A percentile compares a stretch with the other conserved stretches of the same genome.
Evolutionary conservation across 2,329 filamentous ascomycete genomes (phyloP).

Genomic region (Trichoderma gracile): DNA sequence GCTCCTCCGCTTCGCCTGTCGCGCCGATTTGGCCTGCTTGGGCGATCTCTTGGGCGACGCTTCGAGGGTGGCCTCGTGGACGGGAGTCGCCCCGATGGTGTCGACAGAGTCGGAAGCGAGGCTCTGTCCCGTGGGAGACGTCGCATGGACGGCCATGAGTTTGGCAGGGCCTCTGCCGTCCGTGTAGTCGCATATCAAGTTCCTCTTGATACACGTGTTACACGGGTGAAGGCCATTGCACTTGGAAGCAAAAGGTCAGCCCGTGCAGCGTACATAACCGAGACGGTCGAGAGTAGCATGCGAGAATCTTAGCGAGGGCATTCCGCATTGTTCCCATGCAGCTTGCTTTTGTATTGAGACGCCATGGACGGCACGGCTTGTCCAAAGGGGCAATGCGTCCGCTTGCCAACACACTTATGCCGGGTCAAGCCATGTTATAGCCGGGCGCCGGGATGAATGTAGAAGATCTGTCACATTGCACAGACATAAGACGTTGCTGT

Average conservation of each 20-base stretch:
- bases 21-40: constrained; percentile 2
- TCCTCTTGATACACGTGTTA: constrained; percentile 31
- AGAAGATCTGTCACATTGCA: constrained; percentile 26
- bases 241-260: constrained; percentile 26
- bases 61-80: constrained; percentile 11
- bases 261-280: constrained; percentile 21
- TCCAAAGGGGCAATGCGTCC: constrained; percentile 23
- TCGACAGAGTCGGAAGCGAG: constrained; percentile 15
- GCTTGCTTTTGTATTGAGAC: constrained; percentile 8
- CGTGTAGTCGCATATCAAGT: constrained; percentile 30
- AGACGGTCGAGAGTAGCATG: constrained; percentile 17
- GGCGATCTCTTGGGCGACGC: constrained; percentile 6
- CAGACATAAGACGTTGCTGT: constrained; percentile 9
- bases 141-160: constrained; percentile 14
- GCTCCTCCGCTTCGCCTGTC: constrained; percentile 12
- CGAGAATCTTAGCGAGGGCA: constrained; percentile 11
- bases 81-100: constrained; percentile 5
- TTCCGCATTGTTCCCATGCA: constrained; percentile 3
- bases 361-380: constrained; percentile 3
- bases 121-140: constrained; percentile 9
- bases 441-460: constrained; percentile 9
- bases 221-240: constrained; percentile 33
- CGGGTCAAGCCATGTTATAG: constrained; percentile 21
- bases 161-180: constrained; percentile 21
- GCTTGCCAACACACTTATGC: constrained; percentile 24